Evolutionary conservation across 495 filamentous ascomycete genomes (phyloP).

Genomic region (Xylaria telfairii): DNA sequence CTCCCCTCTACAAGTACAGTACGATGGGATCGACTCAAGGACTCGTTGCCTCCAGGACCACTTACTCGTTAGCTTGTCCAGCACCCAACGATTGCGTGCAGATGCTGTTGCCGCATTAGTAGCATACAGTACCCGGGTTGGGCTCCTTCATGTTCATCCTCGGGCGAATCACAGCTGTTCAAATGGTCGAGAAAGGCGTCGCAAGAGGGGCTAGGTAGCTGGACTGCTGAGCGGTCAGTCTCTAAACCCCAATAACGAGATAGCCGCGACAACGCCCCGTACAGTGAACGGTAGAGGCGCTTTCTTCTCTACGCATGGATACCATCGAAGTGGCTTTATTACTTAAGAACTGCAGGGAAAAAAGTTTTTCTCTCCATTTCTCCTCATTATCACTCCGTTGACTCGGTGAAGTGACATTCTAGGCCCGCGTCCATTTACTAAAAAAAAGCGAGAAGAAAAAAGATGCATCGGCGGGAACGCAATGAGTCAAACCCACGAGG

Average conservation of each 20-base stretch:
- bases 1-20: not conserved
- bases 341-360: constrained; percentile 11
- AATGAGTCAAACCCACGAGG: not conserved
- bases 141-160: not conserved
- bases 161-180: constrained; percentile 3
- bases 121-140: not conserved
- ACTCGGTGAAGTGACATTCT: not conserved
- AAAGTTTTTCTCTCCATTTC: not conserved
- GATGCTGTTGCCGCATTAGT: not conserved
- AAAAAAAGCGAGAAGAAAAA: not conserved
- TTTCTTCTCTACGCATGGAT: not conserved
- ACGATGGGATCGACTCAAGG: too few relatives aligned
- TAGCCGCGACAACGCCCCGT: constrained; percentile 18
- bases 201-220: not conserved
- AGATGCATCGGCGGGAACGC: not conserved
- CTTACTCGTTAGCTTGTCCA: not conserved
- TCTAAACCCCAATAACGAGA: constrained; percentile 11
- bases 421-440: not conserved
- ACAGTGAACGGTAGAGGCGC: constrained; percentile 7
- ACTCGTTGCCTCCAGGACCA: too few relatives aligned
- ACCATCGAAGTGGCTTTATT: not conserved
- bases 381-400: not conserved
- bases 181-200: not conserved
- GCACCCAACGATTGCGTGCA: constrained; percentile 4
- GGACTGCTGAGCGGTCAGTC: not conserved